Evolutionary conservation across 164 flowering plant genomes (phyloP), one percentile per base, ranked within the genome.

Genomic region (Nymphaea colorata): DNA sequence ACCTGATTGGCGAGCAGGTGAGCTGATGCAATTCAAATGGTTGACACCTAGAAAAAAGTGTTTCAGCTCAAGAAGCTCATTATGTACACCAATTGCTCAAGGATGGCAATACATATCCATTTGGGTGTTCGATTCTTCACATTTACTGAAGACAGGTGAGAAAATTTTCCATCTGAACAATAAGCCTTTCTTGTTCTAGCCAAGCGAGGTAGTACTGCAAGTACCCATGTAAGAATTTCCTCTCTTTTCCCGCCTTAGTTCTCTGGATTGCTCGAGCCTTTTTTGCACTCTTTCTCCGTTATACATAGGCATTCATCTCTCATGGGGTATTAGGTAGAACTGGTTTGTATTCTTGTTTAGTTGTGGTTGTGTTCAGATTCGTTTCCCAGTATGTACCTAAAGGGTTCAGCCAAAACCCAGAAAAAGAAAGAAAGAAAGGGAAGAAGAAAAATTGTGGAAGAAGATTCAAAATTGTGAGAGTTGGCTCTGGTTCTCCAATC

Each of bases 1-100:
- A 91, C 75, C 81, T 91, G 59, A 87, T 91, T 43, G 96, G 94
- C 1, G 96, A 89, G 71, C 96, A 89, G 71, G 76, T 89, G 84
- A 85, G 86, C 73, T 85, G 78, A 64, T 64, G 41, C 47, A 65
- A 55, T 55, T 44, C 43, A 42, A 25, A 44, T 15, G 8, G 57
- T 10, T 8, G 8, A 8, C 57, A 51, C 14, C 57, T 51, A 15
- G 57, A 51, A 51, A 8, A 15, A 8, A 15, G 3, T 15, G 14
- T 51, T 51, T 51, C 57, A 8, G 8, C 57, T 51, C 57, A 51
- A 10, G 57, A 51, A 5, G 57, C 14, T 51, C 57, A 51, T 51
- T 51, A 51, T 51, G 57, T 15, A 51, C 3, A 47, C 8, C 36
- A 51, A 51, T 51, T 51, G 57, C 57, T 51, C 57, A 51, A 5